A percentile compares a stretch with the other conserved stretches of the same genome.
Evolutionary conservation across 2,329 filamentous ascomycete genomes (phyloP).

Genomic region (Blastomyces silverae): DNA sequence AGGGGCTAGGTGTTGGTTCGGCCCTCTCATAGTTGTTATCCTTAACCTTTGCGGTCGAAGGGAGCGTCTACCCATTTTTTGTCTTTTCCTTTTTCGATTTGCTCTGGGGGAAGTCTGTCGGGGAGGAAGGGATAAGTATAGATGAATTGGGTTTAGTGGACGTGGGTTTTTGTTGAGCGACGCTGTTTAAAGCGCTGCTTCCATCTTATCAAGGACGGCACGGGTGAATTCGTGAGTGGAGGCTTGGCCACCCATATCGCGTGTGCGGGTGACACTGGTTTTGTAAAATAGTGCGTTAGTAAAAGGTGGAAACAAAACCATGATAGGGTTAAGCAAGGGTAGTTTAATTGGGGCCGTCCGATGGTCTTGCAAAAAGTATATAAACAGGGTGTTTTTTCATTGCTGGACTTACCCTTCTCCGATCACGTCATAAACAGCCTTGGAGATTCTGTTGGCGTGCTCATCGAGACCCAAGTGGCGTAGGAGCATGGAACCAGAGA

Average conservation of each 20-base stretch:
- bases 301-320: not conserved
- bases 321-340: not conserved
- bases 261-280: constrained; percentile 71
- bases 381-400: not conserved
- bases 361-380: not conserved
- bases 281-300: constrained; percentile 38
- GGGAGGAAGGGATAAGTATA: not conserved
- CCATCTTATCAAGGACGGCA: constrained; percentile 93
- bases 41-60: not conserved
- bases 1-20: not conserved
- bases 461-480: constrained; percentile 95
- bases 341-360: not conserved
- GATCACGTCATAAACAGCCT: constrained; percentile 69
- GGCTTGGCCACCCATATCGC: constrained; percentile 88
- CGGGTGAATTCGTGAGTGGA: constrained; percentile 93
- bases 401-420: constrained; percentile 67
- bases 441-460: constrained; percentile 96
- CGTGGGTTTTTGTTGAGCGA: constrained; percentile 1
- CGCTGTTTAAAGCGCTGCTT: constrained; percentile 56
- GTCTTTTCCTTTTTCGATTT: not conserved
- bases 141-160: not conserved
- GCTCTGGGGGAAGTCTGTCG: too few relatives aligned
- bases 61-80: not conserved
- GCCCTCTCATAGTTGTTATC: not conserved
- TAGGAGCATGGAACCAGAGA: constrained; percentile 94